phyloP scores from a whole-genome alignment of 495 filamentous ascomycete species.

The Penicillium paxilli region DNA sequence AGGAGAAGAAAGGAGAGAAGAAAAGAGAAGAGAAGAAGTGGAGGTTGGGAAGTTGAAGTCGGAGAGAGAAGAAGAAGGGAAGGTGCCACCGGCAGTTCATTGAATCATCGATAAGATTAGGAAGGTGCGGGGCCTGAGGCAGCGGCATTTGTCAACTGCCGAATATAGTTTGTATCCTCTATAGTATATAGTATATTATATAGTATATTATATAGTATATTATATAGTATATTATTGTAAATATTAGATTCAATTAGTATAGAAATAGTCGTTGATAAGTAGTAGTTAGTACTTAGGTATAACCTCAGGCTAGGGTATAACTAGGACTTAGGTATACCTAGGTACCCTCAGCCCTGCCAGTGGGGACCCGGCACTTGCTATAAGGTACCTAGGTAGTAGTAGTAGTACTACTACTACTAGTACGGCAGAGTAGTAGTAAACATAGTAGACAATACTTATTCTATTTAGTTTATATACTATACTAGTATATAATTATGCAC shows the following conservation, averaged over 20 bases:
- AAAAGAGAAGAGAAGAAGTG: slow-evolving; percentile 1
- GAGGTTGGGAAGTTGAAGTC: slow-evolving; percentile 3
- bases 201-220: neutral
- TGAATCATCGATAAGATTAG: neutral
- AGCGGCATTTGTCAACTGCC: slow-evolving; percentile 2
- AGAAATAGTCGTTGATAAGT: no score
- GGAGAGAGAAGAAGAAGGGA: neutral
- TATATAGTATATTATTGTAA: neutral
- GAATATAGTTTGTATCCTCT: neutral
- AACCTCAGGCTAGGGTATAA: no score
- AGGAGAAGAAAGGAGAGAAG: neutral
- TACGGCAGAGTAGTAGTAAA: no score
- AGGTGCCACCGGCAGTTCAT: neutral
- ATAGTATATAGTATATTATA: neutral
- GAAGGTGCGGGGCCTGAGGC: neutral
- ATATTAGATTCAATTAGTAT: neutral
- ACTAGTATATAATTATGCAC: neutral
- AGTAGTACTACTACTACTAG: no score
- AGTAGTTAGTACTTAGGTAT: no score
- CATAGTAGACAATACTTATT: no score
- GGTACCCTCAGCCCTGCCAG: no score
- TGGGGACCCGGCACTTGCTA: no score
- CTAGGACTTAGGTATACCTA: no score
- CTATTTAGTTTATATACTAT: no score
- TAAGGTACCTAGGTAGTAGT: no score